Evolutionary conservation across 2,329 filamentous ascomycete species (phyloP).

Genomic region (Dothideomycetes sp.): DNA sequence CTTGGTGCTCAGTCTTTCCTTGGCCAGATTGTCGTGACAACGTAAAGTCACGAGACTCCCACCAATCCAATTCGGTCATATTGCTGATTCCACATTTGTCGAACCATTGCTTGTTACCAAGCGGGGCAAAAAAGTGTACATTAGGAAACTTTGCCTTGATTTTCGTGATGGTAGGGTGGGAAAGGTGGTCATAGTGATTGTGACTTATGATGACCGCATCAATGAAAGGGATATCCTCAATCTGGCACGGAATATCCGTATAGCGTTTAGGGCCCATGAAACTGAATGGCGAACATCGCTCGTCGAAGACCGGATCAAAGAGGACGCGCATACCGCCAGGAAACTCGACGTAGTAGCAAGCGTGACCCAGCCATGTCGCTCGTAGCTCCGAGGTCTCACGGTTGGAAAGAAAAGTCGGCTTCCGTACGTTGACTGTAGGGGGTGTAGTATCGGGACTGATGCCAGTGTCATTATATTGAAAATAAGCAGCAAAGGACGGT

Average conservation of each 20-base stretch:
- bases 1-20: conserved; percentile 6
- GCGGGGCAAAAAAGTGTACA: conserved; percentile 77
- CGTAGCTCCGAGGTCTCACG: conserved; percentile 53
- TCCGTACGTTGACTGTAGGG: conserved; percentile 55
- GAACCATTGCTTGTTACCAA: conserved; percentile 81
- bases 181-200: conserved; percentile 89
- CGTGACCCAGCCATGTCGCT: conserved; percentile 91
- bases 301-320: conserved; percentile 88
- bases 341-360: conserved; percentile 88
- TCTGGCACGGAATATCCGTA: conserved; percentile 55
- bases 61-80: conserved; percentile 90
- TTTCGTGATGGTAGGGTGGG: conserved; percentile 60
- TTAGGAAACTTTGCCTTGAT: conserved; percentile 61
- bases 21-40: conserved; percentile 31
- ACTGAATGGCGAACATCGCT: conserved; percentile 68
- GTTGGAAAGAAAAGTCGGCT: conserved; percentile 54
- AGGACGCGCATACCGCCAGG: conserved; percentile 75
- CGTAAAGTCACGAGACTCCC: conserved; percentile 69
- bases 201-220: conserved; percentile 70
- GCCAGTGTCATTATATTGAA: background rate
- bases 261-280: conserved; percentile 65
- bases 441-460: conserved; percentile 48
- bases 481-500: background rate
- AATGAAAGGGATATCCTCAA: conserved; percentile 29
- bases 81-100: conserved; percentile 55